Percentiles rank a stretch among this genome's conserved stretches.
Evolutionary conservation across 768 basidiomycete species (phyloP).

Genomic region (Leccinellum rugosiceps): DNA sequence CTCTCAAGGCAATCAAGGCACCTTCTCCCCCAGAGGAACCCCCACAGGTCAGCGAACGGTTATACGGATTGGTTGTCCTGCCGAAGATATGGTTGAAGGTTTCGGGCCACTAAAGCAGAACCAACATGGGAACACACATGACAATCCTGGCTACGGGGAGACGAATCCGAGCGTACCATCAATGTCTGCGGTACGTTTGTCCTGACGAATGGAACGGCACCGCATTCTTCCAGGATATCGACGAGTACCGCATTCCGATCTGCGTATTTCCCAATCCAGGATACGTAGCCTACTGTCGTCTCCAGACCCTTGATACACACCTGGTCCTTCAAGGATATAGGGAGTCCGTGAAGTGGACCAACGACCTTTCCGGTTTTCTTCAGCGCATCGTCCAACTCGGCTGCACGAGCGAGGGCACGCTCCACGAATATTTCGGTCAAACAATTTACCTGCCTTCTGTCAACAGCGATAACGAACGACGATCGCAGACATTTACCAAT

Average conservation of each 20-base stretch:
- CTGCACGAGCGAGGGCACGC: constrained; percentile 59
- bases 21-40: constrained; percentile 89
- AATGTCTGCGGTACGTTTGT: constrained; percentile 77
- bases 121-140: background rate
- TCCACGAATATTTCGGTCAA: constrained; percentile 83
- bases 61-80: constrained; percentile 72
- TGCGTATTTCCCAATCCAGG: constrained; percentile 62
- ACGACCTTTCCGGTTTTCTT: constrained; percentile 58
- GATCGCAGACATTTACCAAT: constrained; percentile 42
- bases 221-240: constrained; percentile 61
- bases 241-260: constrained; percentile 59
- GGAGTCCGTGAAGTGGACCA: constrained; percentile 74
- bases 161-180: constrained; percentile 46
- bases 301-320: constrained; percentile 65
- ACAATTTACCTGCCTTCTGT: constrained; percentile 60
- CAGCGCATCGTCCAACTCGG: constrained; percentile 61
- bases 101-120: constrained; percentile 61
- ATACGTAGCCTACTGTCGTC: constrained; percentile 72
- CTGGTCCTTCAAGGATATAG: constrained; percentile 75
- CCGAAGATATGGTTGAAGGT: constrained; percentile 79
- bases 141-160: background rate
- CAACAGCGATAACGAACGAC: background rate
- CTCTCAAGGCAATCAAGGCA: constrained; percentile 55
- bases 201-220: constrained; percentile 69
- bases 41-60: constrained; percentile 66